Conservation (phyloP, 352 stramenopile species). For the Pythium rhizo-oryzae region DNA sequence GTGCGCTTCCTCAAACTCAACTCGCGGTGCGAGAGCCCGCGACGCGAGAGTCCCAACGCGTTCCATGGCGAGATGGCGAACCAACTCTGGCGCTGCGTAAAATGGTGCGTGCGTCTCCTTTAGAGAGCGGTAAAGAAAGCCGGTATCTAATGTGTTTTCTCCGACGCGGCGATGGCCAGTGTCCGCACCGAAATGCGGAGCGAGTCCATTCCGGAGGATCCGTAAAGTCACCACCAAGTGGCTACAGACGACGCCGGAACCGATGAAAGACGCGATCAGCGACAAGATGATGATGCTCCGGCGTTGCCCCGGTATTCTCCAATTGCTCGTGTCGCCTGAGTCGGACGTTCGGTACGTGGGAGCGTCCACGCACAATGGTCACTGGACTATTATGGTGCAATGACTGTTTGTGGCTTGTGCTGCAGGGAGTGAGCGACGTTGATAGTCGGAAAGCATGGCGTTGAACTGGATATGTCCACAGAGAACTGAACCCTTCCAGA, state of each 20-base stretch:
- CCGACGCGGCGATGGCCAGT: constrained; percentile 59
- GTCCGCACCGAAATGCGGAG: constrained; percentile 75
- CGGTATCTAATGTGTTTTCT: not conserved
- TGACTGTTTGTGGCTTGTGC: not conserved
- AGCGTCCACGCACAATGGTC: not conserved
- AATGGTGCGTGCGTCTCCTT: constrained; percentile 51
- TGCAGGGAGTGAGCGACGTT: constrained; percentile 64
- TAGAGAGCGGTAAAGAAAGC: no score
- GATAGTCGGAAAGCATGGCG: constrained; percentile 56
- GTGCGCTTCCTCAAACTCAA: constrained; percentile 86
- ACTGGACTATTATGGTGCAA: no score
- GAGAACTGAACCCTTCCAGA: constrained; percentile 70
- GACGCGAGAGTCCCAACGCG: no score
- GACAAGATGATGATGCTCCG: constrained; percentile 48
- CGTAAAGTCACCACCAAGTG: constrained; percentile 79
- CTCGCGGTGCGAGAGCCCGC: constrained; percentile 64
- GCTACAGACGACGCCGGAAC: constrained; percentile 37
- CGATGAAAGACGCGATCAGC: constrained; percentile 37
- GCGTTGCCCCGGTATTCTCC: constrained; percentile 65
- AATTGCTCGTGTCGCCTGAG: constrained; percentile 78
- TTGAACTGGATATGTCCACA: constrained; percentile 44
- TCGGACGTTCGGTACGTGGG: constrained; percentile 59
- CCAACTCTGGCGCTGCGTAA: constrained; percentile 59
- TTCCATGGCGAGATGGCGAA: constrained; percentile 76
- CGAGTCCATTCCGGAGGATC: constrained; percentile 75